Conservation (phyloP, 139 green algal genomes). For the Edaphochlamys debaryana region DNA sequence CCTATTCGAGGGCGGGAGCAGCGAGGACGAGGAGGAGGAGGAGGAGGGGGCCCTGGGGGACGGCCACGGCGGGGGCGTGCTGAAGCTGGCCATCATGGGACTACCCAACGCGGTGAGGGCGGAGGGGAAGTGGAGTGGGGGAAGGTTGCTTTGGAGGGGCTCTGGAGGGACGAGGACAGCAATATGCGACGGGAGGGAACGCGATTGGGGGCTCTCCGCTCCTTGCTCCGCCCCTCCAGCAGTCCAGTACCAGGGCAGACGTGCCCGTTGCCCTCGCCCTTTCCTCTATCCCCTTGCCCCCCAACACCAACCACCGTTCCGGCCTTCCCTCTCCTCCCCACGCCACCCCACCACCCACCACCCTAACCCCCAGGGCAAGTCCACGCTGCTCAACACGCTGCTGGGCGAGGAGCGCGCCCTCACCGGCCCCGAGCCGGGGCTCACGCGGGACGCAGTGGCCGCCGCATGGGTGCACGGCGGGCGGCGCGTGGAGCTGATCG, state of each 20-base stretch:
- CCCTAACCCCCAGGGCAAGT: conserved; percentile 85
- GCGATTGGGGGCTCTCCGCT: too few relatives aligned
- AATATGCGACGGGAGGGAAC: too few relatives aligned
- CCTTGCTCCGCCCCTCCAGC: too few relatives aligned
- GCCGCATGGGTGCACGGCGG: conserved; percentile 46
- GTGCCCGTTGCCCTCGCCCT: too few relatives aligned
- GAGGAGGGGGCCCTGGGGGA: background rate
- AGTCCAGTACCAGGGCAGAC: too few relatives aligned
- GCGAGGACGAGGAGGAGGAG: background rate
- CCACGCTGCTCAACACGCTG: conserved; percentile 86
- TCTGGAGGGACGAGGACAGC: too few relatives aligned
- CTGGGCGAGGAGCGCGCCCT: conserved; percentile 82
- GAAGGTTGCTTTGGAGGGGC: too few relatives aligned
- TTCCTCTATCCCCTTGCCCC: too few relatives aligned
- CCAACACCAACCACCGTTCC: too few relatives aligned
- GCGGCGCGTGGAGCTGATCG: conserved; percentile 76
- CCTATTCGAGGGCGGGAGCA: background rate
- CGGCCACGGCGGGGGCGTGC: background rate
- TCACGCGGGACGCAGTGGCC: conserved; percentile 88
- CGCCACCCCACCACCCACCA: too few relatives aligned
- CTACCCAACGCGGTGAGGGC: conserved; percentile 78
- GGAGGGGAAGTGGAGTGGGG: too few relatives aligned
- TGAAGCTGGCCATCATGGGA: conserved; percentile 82
- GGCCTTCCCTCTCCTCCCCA: too few relatives aligned
- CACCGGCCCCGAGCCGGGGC: conserved; percentile 92